Evolutionary conservation across 306 rosid species (phyloP).

Genomic region (Senna siamea): DNA sequence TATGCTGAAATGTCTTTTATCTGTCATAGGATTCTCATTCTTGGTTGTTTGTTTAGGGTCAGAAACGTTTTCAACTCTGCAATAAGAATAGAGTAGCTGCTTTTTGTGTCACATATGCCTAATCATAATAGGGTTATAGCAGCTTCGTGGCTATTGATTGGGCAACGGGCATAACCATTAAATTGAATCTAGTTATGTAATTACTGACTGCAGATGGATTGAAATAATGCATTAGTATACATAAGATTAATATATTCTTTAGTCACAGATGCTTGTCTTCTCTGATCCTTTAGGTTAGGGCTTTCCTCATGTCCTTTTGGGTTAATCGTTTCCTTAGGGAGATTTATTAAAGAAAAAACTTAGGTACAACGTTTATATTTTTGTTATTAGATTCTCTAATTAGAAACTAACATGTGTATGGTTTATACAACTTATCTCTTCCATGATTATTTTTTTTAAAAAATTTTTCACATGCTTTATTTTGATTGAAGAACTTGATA

Average conservation of each 20-base stretch:
- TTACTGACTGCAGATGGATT: background rate
- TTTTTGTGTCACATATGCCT: background rate
- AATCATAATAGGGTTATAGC: background rate
- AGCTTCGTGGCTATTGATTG: background rate
- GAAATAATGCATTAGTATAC: background rate
- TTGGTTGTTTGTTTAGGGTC: background rate
- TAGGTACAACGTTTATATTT: too few species aligned
- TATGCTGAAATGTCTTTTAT: constrained; percentile 19
- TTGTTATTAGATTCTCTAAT: too few species aligned
- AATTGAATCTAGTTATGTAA: background rate
- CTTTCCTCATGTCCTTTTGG: background rate
- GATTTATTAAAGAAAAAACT: too few species aligned
- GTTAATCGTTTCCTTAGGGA: background rate
- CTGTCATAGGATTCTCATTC: constrained; percentile 6
- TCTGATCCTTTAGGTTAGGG: background rate
- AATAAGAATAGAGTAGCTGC: constrained; percentile 3
- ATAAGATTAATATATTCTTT: background rate
- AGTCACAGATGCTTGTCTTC: background rate
- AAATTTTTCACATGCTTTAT: too few species aligned
- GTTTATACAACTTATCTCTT: too few species aligned
- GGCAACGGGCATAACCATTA: background rate
- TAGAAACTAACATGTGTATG: too few species aligned
- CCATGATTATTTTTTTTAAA: too few species aligned
- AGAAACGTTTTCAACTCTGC: background rate
- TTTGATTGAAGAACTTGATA: too few species aligned